Conservation (phyloP, 2,329 filamentous ascomycete genomes). For the Davidsoniella virescens region DNA sequence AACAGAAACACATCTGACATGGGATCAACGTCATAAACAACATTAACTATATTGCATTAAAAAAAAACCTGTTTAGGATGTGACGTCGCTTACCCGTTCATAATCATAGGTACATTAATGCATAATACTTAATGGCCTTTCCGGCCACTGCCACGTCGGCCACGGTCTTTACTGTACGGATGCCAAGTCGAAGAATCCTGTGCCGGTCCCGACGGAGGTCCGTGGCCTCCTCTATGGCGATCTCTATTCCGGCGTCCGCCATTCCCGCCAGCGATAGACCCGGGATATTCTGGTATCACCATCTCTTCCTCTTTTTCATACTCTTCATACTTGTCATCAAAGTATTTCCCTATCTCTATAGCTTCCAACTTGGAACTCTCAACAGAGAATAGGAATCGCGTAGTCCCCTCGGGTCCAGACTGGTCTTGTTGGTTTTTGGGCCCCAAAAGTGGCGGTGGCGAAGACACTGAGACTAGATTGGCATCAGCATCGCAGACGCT, state of each 20-base stretch:
- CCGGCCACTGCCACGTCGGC: conserved; percentile 6
- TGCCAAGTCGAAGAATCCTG: conserved; percentile 9
- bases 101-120: not conserved
- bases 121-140: conserved; percentile 12
- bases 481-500: conserved; percentile 30
- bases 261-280: conserved; percentile 12
- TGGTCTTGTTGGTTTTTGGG: conserved; percentile 19
- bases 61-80: too few relatives aligned
- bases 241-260: conserved; percentile 9
- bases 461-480: not conserved
- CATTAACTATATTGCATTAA: too few relatives aligned
- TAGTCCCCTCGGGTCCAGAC: conserved; percentile 44
- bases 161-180: conserved; percentile 9
- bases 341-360: conserved; percentile 49
- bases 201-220: conserved; percentile 8
- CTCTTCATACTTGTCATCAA: conserved; percentile 59
- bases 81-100: not conserved
- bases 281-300: conserved; percentile 22
- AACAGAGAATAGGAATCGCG: conserved; percentile 78
- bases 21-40: too few relatives aligned
- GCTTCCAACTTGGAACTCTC: conserved; percentile 59
- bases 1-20: too few relatives aligned
- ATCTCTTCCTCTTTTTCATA: conserved; percentile 66
- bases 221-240: conserved; percentile 6
- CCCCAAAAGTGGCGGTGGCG: not conserved